Percentiles rank a stretch among this genome's conserved stretches.
Conservation (phyloP, 305 asterid genomes). For the Galium porrigens region DNA sequence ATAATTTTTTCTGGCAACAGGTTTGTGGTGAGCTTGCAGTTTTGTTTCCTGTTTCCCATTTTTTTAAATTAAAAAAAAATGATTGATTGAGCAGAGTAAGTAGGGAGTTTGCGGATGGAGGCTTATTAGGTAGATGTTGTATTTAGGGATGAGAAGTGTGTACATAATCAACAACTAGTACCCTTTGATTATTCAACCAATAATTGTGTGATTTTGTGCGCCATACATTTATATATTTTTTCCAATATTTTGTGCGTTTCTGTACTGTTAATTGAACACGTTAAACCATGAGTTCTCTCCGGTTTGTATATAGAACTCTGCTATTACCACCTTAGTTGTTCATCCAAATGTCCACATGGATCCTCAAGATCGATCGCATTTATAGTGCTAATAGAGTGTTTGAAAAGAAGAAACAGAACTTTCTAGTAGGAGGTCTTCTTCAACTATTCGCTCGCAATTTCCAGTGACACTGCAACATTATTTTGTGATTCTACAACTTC, state of each 20-base stretch:
- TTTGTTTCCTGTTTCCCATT: constrained; percentile 14
- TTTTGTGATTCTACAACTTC: no score
- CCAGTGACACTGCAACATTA: no score
- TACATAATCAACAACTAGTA: constrained; percentile 26
- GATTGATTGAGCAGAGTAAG: constrained; percentile 18
- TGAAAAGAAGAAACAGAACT: no score
- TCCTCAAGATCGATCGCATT: no score
- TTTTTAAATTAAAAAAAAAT: not conserved
- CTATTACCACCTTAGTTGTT: no score
- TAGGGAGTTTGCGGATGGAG: constrained; percentile 27
- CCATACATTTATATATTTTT: not conserved
- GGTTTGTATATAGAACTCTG: no score
- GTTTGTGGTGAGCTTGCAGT: constrained; percentile 29
- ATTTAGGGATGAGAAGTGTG: constrained; percentile 25
- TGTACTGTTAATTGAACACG: not conserved
- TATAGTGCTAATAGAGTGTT: no score
- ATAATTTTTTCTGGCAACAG: constrained; percentile 20
- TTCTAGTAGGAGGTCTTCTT: no score
- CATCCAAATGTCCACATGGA: no score
- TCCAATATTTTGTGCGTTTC: no score
- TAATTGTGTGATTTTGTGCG: constrained; percentile 29
- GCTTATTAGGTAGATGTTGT: constrained; percentile 20
- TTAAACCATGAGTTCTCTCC: no score
- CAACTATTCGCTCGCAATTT: no score
- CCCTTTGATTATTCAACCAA: constrained; percentile 27